Evolutionary conservation across 345 rosid species (phyloP).

Genomic region (Gossypium longicalyx): DNA sequence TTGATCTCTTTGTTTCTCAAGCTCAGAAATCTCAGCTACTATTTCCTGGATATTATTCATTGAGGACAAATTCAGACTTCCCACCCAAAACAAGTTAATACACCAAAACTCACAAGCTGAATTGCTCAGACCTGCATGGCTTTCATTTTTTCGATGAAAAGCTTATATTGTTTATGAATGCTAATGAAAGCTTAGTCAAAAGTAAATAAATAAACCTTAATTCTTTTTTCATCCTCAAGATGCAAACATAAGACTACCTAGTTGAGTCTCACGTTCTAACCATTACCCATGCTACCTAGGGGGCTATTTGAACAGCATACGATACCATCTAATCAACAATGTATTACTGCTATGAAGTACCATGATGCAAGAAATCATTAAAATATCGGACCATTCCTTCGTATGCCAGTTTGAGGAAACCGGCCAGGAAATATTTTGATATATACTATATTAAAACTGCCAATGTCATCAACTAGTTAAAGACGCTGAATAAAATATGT

Average conservation of each 20-base stretch:
- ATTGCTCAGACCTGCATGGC: neutral
- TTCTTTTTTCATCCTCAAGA: neutral
- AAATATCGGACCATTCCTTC: neutral
- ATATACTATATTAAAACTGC: neutral
- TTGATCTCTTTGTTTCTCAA: constrained; percentile 76
- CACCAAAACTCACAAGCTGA: neutral
- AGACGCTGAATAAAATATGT: neutral
- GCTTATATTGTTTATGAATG: neutral
- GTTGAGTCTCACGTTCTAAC: neutral
- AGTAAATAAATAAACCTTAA: neutral
- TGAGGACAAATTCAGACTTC: constrained; percentile 11
- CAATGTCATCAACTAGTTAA: neutral
- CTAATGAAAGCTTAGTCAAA: neutral
- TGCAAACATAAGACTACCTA: neutral
- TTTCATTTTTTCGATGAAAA: constrained; percentile 4
- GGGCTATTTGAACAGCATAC: neutral
- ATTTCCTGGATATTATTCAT: constrained; percentile 54
- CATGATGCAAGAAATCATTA: neutral
- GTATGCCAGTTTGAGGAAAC: neutral
- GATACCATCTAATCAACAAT: neutral
- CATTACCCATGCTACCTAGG: neutral
- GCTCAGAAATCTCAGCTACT: constrained; percentile 63
- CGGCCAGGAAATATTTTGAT: neutral
- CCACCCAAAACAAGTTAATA: neutral
- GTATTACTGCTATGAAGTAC: neutral